A percentile compares a stretch with the other conserved stretches of the same genome.
These are phyloP conservation scores for Lodderomyces margitis DNA, from an alignment of 1,139 yeast species.

Conservation along the genomic window DNA sequence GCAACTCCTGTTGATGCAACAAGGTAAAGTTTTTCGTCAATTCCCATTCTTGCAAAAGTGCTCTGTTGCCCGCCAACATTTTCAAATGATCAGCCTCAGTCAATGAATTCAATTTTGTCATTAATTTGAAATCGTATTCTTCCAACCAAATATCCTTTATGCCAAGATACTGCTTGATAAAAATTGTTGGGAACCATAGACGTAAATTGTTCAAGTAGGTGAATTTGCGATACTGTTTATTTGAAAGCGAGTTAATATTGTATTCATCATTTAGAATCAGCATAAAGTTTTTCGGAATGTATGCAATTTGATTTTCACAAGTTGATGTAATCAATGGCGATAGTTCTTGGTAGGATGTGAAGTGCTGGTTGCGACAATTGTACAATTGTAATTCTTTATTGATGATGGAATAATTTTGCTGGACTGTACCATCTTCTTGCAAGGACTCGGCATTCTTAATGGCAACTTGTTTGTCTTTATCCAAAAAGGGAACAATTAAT, in stretches of 20 bases:
- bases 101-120: slow-evolving; percentile 22
- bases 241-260: slow-evolving; percentile 22
- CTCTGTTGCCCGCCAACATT: slow-evolving; percentile 21
- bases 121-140: slow-evolving; percentile 18
- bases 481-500: neutral
- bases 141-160: slow-evolving; percentile 14
- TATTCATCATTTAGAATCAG: slow-evolving; percentile 32
- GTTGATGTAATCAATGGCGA: slow-evolving; percentile 28
- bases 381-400: slow-evolving; percentile 31
- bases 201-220: slow-evolving; percentile 32
- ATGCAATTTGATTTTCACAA: slow-evolving; percentile 35
- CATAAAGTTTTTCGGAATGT: slow-evolving; percentile 32
- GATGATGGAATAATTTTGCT: slow-evolving; percentile 17
- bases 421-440: slow-evolving; percentile 7
- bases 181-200: slow-evolving; percentile 31
- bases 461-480: slow-evolving; percentile 17
- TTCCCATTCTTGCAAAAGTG: slow-evolving; percentile 25
- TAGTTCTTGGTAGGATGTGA: slow-evolving; percentile 29
- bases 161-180: slow-evolving; percentile 11
- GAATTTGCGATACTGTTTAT: slow-evolving; percentile 25
- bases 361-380: slow-evolving; percentile 49
- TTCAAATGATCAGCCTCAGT: slow-evolving; percentile 28
- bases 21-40: slow-evolving; percentile 25
- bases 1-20: slow-evolving; percentile 29
- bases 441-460: slow-evolving; percentile 10